Base-by-base conservation (phyloP, 2,329 filamentous ascomycete species). In the Trichoderma sp. region DNA sequence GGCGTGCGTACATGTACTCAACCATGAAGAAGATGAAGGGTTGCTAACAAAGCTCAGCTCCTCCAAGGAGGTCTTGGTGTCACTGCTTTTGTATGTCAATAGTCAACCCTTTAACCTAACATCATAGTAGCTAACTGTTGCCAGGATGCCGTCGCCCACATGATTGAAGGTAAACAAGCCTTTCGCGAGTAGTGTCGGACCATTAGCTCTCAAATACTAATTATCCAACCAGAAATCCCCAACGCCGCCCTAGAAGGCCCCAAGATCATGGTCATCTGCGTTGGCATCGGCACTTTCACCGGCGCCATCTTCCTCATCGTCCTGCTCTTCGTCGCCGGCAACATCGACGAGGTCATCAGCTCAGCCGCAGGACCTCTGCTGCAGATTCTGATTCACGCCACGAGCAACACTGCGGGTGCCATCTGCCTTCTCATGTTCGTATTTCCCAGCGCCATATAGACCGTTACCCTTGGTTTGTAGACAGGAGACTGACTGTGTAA, bases 341-440 rank as follows among this genome's bases (percentile, higher is more conserved):
- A 91, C 73, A 84, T 90, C 61, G 80, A 87, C 26, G 78, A 81
- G 0, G 87, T 91, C 60, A 90, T 90, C 71, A 78, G 78, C 0
- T 88, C 88, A 0, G 75, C 84, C 0, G 85, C 87, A 1, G 89
- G 89, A 0, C 90, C 90, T 0, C 78, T 92, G 1, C 81, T 91
- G 2, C 85, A 90, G 73, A 92, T 91, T 68, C 83, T 92, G 64
- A 86, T 87, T 75, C 84, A 91, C 62, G 89, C 90, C 1, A 92
- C 90, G 0, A 79, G 82, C 28, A 92, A 80, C 80, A 86, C 86
- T 63, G 88, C 87, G 8, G 91, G 90, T 4, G 86, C 89, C 5
- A 85, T 89, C 1, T 91, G 89, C 72, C 82, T 92, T 21, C 82
- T 92, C n/a, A 89, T 92, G 83, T 91, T n/a, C 11, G 30, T 53